phyloP scores from a whole-genome alignment of 805 yeast species.

The Teunomyces barrocoloradensis region DNA sequence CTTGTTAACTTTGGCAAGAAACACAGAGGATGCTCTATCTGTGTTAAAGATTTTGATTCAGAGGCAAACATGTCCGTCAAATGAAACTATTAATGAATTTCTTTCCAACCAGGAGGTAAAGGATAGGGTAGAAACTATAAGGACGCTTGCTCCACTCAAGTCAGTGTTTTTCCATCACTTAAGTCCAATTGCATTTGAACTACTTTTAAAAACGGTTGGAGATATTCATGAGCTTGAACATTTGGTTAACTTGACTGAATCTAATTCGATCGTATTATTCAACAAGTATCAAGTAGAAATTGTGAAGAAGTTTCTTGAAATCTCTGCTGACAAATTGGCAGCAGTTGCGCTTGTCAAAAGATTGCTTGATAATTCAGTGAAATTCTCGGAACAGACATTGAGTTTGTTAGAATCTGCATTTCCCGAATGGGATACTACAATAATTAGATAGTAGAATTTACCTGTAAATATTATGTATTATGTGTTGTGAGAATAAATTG shows the following conservation, averaged over 20 bases:
- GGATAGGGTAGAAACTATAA: constrained; percentile 11
- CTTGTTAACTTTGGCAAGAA: constrained; percentile 16
- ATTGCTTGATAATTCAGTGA: constrained; percentile 5
- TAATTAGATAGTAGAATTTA: constrained; percentile 3
- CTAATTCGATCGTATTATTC: constrained; percentile 10
- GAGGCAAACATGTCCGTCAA: constrained; percentile 20
- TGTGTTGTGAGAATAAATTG: not conserved
- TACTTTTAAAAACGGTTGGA: constrained; percentile 21
- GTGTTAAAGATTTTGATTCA: constrained; percentile 13
- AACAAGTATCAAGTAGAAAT: constrained; percentile 16
- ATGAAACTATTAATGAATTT: constrained; percentile 19
- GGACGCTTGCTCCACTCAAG: constrained; percentile 24
- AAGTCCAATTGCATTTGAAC: constrained; percentile 15
- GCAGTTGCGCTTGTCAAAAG: not conserved
- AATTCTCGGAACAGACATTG: constrained; percentile 5
- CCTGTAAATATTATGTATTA: constrained; percentile 2
- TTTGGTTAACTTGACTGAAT: constrained; percentile 19
- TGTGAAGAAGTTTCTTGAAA: constrained; percentile 15
- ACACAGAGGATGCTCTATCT: constrained; percentile 11
- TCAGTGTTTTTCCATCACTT: constrained; percentile 26
- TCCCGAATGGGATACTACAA: constrained; percentile 1
- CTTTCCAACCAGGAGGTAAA: constrained; percentile 14
- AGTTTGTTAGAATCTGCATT: not conserved
- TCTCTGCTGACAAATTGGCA: constrained; percentile 6
- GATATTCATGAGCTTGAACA: constrained; percentile 27